A percentile compares a stretch with the other conserved stretches of the same genome.
phyloP scores from a whole-genome alignment of 495 filamentous ascomycete genomes.

The Tuber borchii region DNA sequence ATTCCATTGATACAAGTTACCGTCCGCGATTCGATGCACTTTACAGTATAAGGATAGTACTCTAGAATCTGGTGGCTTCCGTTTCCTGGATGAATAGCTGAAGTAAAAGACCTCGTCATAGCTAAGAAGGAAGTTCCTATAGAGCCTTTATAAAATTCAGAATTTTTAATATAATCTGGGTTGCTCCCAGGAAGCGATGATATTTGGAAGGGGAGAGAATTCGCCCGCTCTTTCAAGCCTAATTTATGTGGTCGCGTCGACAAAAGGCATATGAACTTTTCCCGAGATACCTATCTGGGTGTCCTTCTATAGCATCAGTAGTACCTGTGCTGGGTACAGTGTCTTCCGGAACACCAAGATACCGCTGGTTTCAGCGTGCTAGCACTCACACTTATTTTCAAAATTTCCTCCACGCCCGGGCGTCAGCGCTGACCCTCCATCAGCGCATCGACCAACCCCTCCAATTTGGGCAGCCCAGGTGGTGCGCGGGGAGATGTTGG shows the following conservation, averaged over 20 bases:
- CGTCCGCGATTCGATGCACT: background rate
- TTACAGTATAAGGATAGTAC: background rate
- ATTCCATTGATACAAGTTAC: background rate
- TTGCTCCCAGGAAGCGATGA: background rate
- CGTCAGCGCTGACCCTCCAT: background rate
- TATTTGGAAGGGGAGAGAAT: background rate
- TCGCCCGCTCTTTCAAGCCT: background rate
- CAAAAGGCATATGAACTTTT: background rate
- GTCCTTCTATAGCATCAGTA: background rate
- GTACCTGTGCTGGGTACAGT: background rate
- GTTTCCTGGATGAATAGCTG: rapidly evolving
- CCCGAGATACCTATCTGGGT: background rate
- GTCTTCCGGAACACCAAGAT: background rate
- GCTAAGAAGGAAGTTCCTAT: background rate
- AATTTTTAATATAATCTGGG: background rate
- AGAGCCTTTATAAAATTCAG: background rate
- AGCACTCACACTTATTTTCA: background rate
- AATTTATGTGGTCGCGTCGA: background rate
- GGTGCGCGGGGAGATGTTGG: background rate
- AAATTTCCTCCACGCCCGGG: background rate
- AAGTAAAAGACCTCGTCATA: background rate
- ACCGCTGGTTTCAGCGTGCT: background rate
- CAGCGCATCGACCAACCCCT: background rate
- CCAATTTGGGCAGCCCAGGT: background rate
- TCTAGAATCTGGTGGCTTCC: background rate